Evolutionary conservation across 2,329 filamentous ascomycete species (phyloP), one percentile per base, ranked within the genome.

Genomic region (Scedosporium dehoogii): DNA sequence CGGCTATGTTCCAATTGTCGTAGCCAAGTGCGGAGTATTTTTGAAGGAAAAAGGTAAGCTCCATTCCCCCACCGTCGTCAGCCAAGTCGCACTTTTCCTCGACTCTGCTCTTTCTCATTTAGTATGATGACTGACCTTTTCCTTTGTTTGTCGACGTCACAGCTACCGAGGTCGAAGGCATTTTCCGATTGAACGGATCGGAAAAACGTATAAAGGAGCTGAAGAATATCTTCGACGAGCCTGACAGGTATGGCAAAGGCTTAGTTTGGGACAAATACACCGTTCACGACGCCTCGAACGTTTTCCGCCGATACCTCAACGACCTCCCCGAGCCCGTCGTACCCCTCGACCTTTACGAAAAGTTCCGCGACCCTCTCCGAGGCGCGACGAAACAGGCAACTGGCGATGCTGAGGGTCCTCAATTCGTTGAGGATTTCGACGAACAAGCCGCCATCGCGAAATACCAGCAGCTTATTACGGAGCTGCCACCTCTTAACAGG

Each of bases 191-290:
- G 53, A 96, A 90, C 72, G 94, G 94, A 59, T 97, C 94, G 42
- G 93, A 96, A 72, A 97, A 97, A 77, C 89, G 94, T 65, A 99
- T 99, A 78, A 99, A 97, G 74, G 94, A 97, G 73, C 84, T 99
- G 33, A 93, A 96, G 74, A 85, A 83, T 29, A 84, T 91, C 3
- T 99, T 99, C 75, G 91, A 97, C 75, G 96, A 93, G 0, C 94
- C 94, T 48, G 91, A 96, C 70, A 85, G 92, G 69, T 99, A 96
- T 73, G 94, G 94, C 62, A 99, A 99, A 76, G 94, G 94, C 16
- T 82, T 99, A 27, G 90, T 96, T 69, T 99, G 94, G 94, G 89
- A 91, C 57, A 94, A 94, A 57, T 99, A 96, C 73, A 99, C 94
- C 0, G 94, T 99, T 51, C 94, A 99, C 75, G 94, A 99, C 81